A percentile compares a stretch with the other conserved stretches of the same genome.
phyloP scores from a whole-genome alignment of 2,329 filamentous ascomycete species.

The Penicillium sclerotigenum region DNA sequence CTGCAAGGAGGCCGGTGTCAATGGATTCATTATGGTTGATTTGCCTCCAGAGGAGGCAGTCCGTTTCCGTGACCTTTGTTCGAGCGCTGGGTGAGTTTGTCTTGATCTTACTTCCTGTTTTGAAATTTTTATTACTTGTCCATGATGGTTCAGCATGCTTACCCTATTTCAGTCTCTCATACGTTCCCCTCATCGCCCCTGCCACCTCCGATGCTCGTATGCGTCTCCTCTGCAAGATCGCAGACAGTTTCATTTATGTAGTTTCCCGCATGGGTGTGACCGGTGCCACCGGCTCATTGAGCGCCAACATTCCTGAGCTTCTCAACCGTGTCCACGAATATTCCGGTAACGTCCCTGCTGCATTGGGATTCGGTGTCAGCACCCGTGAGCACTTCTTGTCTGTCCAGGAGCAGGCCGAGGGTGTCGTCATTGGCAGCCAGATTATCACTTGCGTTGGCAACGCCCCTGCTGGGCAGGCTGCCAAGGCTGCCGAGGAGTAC shows the following conservation, averaged over 20 bases:
- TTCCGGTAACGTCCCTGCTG: slow-evolving; percentile 84
- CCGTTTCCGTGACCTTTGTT: slow-evolving; percentile 54
- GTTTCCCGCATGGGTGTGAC: slow-evolving; percentile 97
- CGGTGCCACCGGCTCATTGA: slow-evolving; percentile 79
- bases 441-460: slow-evolving; percentile 79
- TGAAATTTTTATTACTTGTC: not conserved
- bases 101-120: not conserved
- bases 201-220: slow-evolving; percentile 89
- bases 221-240: slow-evolving; percentile 92
- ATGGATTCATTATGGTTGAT: slow-evolving; percentile 96
- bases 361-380: slow-evolving; percentile 93
- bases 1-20: slow-evolving; percentile 78
- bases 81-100: slow-evolving; percentile 31
- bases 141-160: not conserved
- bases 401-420: slow-evolving; percentile 79
- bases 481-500: slow-evolving; percentile 78
- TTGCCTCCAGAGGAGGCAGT: slow-evolving; percentile 93
- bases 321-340: slow-evolving; percentile 85
- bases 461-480: slow-evolving; percentile 62
- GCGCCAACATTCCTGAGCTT: slow-evolving; percentile 74
- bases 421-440: slow-evolving; percentile 94
- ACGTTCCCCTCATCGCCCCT: slow-evolving; percentile 94
- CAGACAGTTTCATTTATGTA: slow-evolving; percentile 98
- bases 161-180: slow-evolving; percentile 64
- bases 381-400: slow-evolving; percentile 90